Conservation (phyloP, 352 stramenopile genomes). For the Lagenidium giganteum region DNA sequence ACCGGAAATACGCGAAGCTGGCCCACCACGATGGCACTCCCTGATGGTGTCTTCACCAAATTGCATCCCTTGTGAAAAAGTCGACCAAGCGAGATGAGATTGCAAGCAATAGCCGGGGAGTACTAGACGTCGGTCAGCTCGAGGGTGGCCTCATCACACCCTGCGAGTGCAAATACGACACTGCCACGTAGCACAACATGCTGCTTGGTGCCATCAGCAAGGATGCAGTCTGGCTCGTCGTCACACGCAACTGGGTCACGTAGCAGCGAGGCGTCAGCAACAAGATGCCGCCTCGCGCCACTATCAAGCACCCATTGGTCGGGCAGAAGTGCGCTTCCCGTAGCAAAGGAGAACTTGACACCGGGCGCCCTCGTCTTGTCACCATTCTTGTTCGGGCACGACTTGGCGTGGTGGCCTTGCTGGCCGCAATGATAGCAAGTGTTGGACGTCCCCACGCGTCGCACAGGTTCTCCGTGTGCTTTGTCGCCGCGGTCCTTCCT, state of each 20-base stretch:
- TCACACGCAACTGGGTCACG: not conserved
- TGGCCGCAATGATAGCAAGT: not conserved
- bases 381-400: not conserved
- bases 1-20: too few relatives aligned
- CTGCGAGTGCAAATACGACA: not conserved
- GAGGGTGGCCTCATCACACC: not conserved
- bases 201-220: not conserved
- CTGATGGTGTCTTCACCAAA: not conserved
- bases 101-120: not conserved
- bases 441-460: too few relatives aligned
- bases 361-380: too few relatives aligned
- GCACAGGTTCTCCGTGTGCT: too few relatives aligned
- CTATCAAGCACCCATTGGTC: slow-evolving; percentile 9
- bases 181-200: not conserved
- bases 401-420: not conserved
- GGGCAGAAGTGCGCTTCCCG: too few relatives aligned
- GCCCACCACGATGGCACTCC: too few relatives aligned
- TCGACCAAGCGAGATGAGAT: slow-evolving; percentile 4
- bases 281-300: not conserved
- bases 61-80: slow-evolving; percentile 2
- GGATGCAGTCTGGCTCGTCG: not conserved
- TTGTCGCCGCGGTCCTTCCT: too few relatives aligned
- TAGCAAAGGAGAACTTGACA: too few relatives aligned
- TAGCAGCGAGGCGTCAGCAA: not conserved
- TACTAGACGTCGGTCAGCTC: not conserved